Evolutionary conservation across 106 monocot species (phyloP).

Genomic region (Acorus gramineus): DNA sequence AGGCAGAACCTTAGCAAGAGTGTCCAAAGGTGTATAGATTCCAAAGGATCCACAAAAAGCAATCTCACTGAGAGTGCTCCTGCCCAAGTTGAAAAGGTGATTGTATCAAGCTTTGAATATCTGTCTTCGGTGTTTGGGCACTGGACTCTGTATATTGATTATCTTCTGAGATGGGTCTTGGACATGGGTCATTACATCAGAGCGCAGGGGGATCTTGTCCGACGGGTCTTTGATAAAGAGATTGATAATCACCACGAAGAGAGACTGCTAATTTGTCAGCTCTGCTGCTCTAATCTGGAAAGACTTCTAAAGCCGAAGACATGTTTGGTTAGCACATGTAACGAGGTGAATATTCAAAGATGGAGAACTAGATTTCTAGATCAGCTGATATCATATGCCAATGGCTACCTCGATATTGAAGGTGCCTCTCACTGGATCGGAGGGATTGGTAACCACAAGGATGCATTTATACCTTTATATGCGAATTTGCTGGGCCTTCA

Average conservation of each 20-base stretch:
- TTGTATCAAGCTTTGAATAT: constrained; percentile 55
- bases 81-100: constrained; percentile 72
- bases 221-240: constrained; percentile 91
- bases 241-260: constrained; percentile 99
- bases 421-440: constrained; percentile 73
- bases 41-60: constrained; percentile 10
- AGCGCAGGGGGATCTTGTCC: constrained; percentile 53
- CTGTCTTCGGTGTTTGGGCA: constrained; percentile 61
- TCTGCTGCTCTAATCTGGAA: constrained; percentile 77
- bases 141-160: constrained; percentile 56
- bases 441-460: constrained; percentile 93
- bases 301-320: constrained; percentile 29
- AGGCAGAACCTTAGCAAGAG: constrained; percentile 62
- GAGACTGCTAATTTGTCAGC: constrained; percentile 84
- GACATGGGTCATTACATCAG: constrained; percentile 22
- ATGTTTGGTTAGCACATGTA: constrained; percentile 1
- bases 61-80: constrained; percentile 18
- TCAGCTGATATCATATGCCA: constrained; percentile 40
- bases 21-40: constrained; percentile 42
- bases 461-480: constrained; percentile 67
- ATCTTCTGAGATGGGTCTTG: constrained; percentile 41
- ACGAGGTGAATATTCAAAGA: constrained; percentile 2
- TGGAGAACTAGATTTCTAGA: constrained; percentile 49
- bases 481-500: constrained; percentile 65
- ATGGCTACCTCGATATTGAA: constrained; percentile 25